Percentiles rank a stretch among this genome's conserved stretches.
Evolutionary conservation across 116 monocot genomes (phyloP).

Genomic region (Cymodocea nodosa): DNA sequence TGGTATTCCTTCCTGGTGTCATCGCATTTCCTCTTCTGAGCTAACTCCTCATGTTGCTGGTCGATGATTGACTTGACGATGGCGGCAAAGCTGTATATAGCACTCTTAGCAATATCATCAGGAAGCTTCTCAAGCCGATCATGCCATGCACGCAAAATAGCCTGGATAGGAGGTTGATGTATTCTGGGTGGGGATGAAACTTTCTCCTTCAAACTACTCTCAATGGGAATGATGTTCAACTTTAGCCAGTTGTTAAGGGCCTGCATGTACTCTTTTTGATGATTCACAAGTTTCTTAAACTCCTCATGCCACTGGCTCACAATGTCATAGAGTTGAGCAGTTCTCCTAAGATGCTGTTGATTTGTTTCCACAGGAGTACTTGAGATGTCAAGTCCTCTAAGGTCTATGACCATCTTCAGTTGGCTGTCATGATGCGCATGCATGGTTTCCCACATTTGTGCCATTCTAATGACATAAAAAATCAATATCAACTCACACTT

Average conservation of each 20-base stretch:
- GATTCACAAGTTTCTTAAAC: slow-evolving; percentile 41
- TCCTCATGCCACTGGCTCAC: slow-evolving; percentile 37
- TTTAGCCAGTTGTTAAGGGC: slow-evolving; percentile 64
- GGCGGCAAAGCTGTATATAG: slow-evolving; percentile 49
- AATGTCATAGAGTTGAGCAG: slow-evolving; percentile 30
- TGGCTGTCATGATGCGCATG: slow-evolving; percentile 37
- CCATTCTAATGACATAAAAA: slow-evolving; percentile 37
- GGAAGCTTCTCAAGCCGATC: slow-evolving; percentile 68
- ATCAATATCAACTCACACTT: too few relatives aligned
- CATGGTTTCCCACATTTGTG: slow-evolving; percentile 74
- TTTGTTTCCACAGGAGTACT: slow-evolving; percentile 45
- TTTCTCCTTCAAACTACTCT: slow-evolving; percentile 61
- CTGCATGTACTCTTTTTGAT: slow-evolving; percentile 67
- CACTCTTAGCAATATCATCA: slow-evolving; percentile 31
- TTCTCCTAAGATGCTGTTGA: slow-evolving; percentile 27
- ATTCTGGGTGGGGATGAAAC: slow-evolving; percentile 32
- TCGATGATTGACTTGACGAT: slow-evolving; percentile 34
- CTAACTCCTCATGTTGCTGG: slow-evolving; percentile 68
- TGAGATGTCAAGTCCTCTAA: slow-evolving; percentile 34
- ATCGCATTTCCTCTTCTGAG: slow-evolving; percentile 45
- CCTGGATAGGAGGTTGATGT: slow-evolving; percentile 34
- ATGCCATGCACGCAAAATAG: slow-evolving; percentile 53
- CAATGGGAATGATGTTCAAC: slow-evolving; percentile 59
- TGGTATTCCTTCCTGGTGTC: slow-evolving; percentile 33
- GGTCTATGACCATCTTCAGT: slow-evolving; percentile 20